Evolutionary conservation across 768 basidiomycete species (phyloP).

Genomic region (Mycena maculata): DNA sequence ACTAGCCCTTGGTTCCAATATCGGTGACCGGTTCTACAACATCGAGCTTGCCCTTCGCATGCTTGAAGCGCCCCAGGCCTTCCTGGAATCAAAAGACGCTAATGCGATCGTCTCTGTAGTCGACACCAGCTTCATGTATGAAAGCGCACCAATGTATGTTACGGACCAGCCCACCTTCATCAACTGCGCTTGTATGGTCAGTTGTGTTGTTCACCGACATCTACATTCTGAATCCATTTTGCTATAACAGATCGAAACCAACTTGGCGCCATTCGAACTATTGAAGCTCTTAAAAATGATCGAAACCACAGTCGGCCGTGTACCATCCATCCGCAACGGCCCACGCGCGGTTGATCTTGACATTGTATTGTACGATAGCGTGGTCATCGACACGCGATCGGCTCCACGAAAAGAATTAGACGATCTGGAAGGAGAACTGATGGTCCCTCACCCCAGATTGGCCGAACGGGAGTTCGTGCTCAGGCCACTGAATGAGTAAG

Average conservation of each 20-base stretch:
- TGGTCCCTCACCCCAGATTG: constrained; percentile 87
- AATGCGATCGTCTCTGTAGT: constrained; percentile 57
- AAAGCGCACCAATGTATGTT: constrained; percentile 96
- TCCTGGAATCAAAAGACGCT: constrained; percentile 42
- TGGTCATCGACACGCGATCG: constrained; percentile 67
- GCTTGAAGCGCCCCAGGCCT: constrained; percentile 63
- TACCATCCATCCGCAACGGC: constrained; percentile 83
- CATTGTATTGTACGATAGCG: constrained; percentile 78
- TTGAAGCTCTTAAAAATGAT: constrained; percentile 76
- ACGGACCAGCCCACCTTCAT: constrained; percentile 89
- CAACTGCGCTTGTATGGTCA: constrained; percentile 91
- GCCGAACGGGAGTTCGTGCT: constrained; percentile 93
- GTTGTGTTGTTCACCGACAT: constrained; percentile 47
- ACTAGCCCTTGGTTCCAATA: constrained; percentile 90
- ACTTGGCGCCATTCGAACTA: constrained; percentile 67
- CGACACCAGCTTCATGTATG: constrained; percentile 90
- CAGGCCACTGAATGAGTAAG: constrained; percentile 88
- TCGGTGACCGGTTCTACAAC: constrained; percentile 87
- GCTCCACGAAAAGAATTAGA: constrained; percentile 56
- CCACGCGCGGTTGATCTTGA: constrained; percentile 94
- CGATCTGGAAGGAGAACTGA: constrained; percentile 73
- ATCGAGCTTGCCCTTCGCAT: constrained; percentile 81
- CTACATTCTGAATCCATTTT: background rate
- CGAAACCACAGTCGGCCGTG: constrained; percentile 81
- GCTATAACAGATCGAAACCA: constrained; percentile 75